These are phyloP conservation scores for Acidomyces sp. DNA, from an alignment of 495 filamentous ascomycete genomes.

Conservation along the genomic window DNA sequence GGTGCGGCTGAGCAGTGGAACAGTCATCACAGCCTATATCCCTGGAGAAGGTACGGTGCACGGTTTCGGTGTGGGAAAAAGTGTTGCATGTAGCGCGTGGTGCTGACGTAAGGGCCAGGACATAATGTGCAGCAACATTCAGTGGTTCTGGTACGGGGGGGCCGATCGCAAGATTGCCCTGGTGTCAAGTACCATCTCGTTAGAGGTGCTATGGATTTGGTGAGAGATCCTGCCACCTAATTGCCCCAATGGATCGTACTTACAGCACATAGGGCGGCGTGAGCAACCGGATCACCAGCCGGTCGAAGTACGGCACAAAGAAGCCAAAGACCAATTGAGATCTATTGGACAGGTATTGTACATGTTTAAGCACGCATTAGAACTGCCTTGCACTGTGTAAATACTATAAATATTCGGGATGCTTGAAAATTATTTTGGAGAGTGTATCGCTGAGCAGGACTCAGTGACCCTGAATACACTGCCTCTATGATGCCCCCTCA, in stretches of 20 bases:
- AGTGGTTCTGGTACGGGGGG: conserved; percentile 86
- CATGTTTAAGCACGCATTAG: no score
- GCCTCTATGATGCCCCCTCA: no score
- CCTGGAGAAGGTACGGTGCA: conserved; percentile 63
- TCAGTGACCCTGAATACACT: no score
- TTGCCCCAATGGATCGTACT: neutral
- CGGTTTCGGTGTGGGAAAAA: conserved; percentile 6
- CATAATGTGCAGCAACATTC: conserved; percentile 99
- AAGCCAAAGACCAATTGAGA: conserved; percentile 66
- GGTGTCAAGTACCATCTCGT: conserved; percentile 94
- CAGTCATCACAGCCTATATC: conserved; percentile 80
- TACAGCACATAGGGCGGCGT: conserved; percentile 71
- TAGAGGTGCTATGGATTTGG: conserved; percentile 85
- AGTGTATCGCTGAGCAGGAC: no score
- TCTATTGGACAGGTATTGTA: no score
- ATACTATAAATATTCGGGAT: no score
- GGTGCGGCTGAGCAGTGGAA: conserved; percentile 75
- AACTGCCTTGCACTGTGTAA: no score
- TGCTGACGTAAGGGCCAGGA: conserved; percentile 32
- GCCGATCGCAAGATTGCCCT: conserved; percentile 89
- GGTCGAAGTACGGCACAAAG: conserved; percentile 97
- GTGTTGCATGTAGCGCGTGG: neutral
- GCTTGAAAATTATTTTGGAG: no score
- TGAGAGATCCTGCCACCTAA: conserved; percentile 41
- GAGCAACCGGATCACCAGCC: conserved; percentile 60